These are phyloP conservation scores for Dioscorea alata DNA, from an alignment of 106 monocot genomes.

Conservation along the genomic window DNA sequence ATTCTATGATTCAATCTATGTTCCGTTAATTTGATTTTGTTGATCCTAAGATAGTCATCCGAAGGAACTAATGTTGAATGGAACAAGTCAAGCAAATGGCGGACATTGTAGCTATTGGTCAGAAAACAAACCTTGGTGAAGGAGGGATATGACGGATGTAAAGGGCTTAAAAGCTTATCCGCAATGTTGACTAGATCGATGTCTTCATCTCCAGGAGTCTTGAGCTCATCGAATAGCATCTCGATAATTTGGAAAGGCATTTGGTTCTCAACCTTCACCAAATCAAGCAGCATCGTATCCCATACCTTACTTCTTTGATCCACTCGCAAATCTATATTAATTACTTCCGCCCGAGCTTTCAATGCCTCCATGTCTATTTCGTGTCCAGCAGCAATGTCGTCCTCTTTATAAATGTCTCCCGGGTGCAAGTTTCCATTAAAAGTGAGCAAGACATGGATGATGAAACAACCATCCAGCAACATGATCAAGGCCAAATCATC, in stretches of 20 bases:
- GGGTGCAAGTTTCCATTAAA: neutral
- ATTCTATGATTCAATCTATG: neutral
- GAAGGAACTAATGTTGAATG: neutral
- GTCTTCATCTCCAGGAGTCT: neutral
- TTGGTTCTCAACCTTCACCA: neutral
- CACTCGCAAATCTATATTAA: neutral
- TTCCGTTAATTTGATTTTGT: neutral
- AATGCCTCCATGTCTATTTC: too few relatives aligned
- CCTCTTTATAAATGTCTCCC: neutral
- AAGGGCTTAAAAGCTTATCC: neutral
- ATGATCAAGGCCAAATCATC: conserved; percentile 19
- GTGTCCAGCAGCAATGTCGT: neutral
- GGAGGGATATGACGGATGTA: too few relatives aligned
- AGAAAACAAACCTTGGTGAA: too few relatives aligned
- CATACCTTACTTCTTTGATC: neutral
- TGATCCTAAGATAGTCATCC: neutral
- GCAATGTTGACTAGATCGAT: neutral
- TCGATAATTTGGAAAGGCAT: neutral
- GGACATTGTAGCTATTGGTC: neutral
- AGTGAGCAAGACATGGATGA: neutral
- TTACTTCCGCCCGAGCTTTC: neutral
- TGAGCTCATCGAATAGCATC: neutral
- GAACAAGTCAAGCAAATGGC: conserved; percentile 16
- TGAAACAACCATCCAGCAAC: conserved; percentile 31
- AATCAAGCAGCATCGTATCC: neutral